Base-by-base conservation (phyloP, 306 rosid genomes). In the Acacia crassicarpa region DNA sequence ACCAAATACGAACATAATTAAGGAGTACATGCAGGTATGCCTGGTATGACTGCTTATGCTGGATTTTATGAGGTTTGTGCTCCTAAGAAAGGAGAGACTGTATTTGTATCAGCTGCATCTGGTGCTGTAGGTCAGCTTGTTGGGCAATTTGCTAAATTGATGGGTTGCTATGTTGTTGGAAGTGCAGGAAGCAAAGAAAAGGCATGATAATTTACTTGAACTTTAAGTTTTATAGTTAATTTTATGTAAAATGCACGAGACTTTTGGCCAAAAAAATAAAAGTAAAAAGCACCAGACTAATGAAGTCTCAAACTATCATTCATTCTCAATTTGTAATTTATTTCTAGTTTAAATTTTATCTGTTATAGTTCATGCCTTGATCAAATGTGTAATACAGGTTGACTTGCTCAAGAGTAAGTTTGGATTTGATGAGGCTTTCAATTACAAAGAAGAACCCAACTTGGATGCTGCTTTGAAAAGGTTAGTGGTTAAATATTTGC, bases 391-490 rank as follows among this genome's bases (percentile, higher is more conserved):
- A 15, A 25, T 5, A 15, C 8, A 74, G 79, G 79, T 75, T 38
- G 51, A 76, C 65, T 15, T 76, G 25, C 71, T 76, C 23, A 76
- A 76, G 71, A 76, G 4, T 16, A 76, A 76, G 27, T 43, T 76
- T 76, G 80, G 80, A 4, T 76, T 59, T 23, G 56, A 76, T 22
- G 58, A 76, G 17, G 80, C 80, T 25, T 76, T 76, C 58, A 76
- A 76, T 17, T 76, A 61, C 71, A 76, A 76, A 41, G 58, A 61
- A 76, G 80, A 76, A 59, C 5, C 23, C 0, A 40, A 76, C 56
- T 5, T 76, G 27, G 20, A 40, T 76, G 41, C 54, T 40, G 41
- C 80, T 15, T 61, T 76, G 80, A 76, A 41, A 61, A 76, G 79
- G 79, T 56, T 38, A 38, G 68, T 33, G 32, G 65, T 73, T 46